A percentile compares a stretch with the other conserved stretches of the same genome.
Evolutionary conservation across 495 filamentous ascomycete genomes (phyloP).

Genomic region (Cetradonia linearis): DNA sequence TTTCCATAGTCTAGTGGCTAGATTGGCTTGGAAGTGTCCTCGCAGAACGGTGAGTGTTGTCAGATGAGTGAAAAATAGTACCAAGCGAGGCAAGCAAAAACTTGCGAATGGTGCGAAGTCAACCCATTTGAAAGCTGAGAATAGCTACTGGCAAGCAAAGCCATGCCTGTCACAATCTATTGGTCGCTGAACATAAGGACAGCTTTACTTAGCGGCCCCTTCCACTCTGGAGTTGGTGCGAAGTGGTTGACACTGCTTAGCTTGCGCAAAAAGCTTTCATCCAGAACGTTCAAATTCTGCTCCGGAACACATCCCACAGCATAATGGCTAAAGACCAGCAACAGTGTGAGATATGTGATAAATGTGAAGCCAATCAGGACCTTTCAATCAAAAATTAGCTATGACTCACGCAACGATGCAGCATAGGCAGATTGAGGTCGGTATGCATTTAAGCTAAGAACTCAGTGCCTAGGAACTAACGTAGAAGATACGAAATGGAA

Average conservation of each 20-base stretch:
- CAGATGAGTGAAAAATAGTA: slow-evolving; percentile 34
- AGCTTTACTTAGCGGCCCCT: not conserved
- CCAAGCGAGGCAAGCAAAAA: slow-evolving; percentile 33
- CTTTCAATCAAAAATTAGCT: not conserved
- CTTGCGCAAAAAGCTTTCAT: not conserved
- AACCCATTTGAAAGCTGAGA: slow-evolving; percentile 21
- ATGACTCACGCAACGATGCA: not conserved
- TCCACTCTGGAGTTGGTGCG: not conserved
- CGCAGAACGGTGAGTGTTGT: slow-evolving; percentile 30
- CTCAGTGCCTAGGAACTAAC: not conserved
- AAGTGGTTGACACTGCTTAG: not conserved
- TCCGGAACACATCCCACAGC: not conserved
- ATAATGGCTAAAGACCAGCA: not conserved
- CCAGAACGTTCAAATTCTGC: not conserved
- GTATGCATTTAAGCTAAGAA: not conserved
- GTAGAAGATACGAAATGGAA: too few species aligned
- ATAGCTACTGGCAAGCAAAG: slow-evolving; percentile 23
- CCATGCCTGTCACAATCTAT: slow-evolving; percentile 23
- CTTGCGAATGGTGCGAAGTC: slow-evolving; percentile 33
- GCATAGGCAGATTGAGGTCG: not conserved
- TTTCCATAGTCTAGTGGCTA: slow-evolving; percentile 2
- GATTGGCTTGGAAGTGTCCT: slow-evolving; percentile 4
- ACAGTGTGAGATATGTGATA: slow-evolving; percentile 1
- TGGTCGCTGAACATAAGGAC: slow-evolving; percentile 19
- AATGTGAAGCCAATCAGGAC: slow-evolving; percentile 8